These are phyloP conservation scores for Boletus fagicola DNA, from an alignment of 768 basidiomycete genomes.

Conservation along the genomic window DNA sequence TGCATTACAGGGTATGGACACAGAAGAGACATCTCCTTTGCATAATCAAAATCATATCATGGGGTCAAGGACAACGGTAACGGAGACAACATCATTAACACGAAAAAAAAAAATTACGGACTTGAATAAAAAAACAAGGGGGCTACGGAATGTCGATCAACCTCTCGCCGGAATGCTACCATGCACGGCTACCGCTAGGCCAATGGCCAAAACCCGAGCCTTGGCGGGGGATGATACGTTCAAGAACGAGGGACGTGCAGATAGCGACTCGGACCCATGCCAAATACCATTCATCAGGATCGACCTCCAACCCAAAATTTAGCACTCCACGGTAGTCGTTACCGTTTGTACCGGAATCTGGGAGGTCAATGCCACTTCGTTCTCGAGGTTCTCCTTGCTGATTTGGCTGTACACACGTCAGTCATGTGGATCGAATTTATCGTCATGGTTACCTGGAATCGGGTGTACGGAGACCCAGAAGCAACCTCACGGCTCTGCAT, in stretches of 20 bases:
- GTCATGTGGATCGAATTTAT: not conserved
- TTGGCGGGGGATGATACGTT: not conserved
- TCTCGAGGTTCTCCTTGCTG: not conserved
- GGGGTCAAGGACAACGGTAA: not conserved
- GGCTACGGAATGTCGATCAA: not conserved
- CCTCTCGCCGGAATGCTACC: not conserved
- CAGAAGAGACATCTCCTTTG: no score
- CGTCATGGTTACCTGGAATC: not conserved
- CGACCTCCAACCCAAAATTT: not conserved
- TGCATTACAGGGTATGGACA: not conserved
- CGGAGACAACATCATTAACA: not conserved
- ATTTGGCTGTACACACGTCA: not conserved
- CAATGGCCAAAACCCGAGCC: not conserved
- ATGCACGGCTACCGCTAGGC: not conserved
- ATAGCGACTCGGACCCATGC: not conserved
- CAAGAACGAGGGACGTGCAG: not conserved
- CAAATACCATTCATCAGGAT: no score
- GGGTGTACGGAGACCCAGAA: constrained; percentile 6
- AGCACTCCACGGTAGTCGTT: not conserved
- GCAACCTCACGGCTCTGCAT: constrained; percentile 17
- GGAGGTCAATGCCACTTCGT: constrained; percentile 2
- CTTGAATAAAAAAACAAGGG: not conserved
- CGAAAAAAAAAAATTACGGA: not conserved
- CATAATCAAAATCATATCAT: not conserved
- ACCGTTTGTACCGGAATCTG: constrained; percentile 2